These are phyloP conservation scores for Avena eriantha DNA, from an alignment of 176 grass and related monocot genomes.

Conservation along the genomic window DNA sequence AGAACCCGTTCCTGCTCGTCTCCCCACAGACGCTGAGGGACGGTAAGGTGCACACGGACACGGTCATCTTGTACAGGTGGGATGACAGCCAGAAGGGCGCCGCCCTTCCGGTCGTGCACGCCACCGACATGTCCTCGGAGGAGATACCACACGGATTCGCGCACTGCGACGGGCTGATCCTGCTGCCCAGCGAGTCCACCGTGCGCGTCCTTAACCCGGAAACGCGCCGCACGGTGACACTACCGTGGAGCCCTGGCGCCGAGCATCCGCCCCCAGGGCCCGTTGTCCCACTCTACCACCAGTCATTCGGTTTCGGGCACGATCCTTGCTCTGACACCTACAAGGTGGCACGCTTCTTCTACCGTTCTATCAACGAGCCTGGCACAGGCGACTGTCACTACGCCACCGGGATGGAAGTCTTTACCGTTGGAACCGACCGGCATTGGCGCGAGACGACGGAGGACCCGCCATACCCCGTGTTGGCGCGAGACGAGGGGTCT, in stretches of 20 bases:
- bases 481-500: too few relatives aligned
- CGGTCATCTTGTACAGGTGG: constrained; percentile 9
- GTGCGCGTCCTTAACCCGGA: not conserved
- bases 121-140: not conserved
- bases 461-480: too few relatives aligned
- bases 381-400: not conserved
- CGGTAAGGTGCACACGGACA: not conserved
- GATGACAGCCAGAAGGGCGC: not conserved
- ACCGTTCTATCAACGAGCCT: not conserved
- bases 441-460: too few relatives aligned
- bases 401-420: constrained; percentile 23
- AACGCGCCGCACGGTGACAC: not conserved
- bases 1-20: not conserved
- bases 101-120: not conserved
- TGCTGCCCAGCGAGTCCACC: not conserved
- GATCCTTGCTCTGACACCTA: constrained; percentile 1
- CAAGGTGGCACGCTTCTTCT: not conserved
- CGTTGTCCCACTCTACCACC: not conserved
- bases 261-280: not conserved
- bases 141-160: not conserved
- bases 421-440: not conserved
- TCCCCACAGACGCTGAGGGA: not conserved
- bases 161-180: constrained; percentile 15
- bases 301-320: constrained; percentile 12
- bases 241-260: not conserved